Evolutionary conservation across 208 protist species (phyloP), one percentile per base, ranked within the genome.

Genomic region (Leishmania major): DNA sequence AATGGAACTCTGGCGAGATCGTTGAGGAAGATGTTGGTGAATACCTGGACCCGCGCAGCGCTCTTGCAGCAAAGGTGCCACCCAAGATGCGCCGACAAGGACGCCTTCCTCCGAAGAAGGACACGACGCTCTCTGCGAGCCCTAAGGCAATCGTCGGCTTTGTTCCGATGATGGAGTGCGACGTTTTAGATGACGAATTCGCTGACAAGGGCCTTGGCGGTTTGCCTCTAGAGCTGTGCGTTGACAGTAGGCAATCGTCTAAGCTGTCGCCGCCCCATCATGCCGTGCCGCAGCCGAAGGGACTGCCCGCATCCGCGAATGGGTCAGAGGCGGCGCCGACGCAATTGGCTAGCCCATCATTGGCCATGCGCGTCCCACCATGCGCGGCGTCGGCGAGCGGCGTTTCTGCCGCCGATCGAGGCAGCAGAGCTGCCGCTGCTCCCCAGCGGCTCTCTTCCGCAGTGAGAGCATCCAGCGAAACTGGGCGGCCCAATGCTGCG

Each of bases 21-120:
- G 77, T 87, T 25, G 89, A 92, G 73, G 77, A 87, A n/a, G 81
- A 88, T 64, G 81, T 92, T 3, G 81, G 72, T 45, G 89, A 92
- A 13, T 89, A 87, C 28, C 53, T 92, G 0, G 78, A 75, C n/a
- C 83, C 55, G 15, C 60, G 77, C 43, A 80, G 77, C 35, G 60
- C 60, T 53, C n/a, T 78, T n/a, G 59, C 80, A 43, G 79, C 75
- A 5, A 77, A 84, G 45, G 11, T 83, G 2, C 89, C 89, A 19
- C 86, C 77, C 11, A 90, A 53, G 25, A 73, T 73, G 25, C 69
- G 69, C 22, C 69, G 43, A n/a, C 22, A 73, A 51, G 69, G 69
- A 13, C 69, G 69, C 37, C 4, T 53, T 47, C 40, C 45, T 10
- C 69, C 69, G 0, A 53, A 87, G 59, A 85, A 79, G 25, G 70